These are phyloP conservation scores for Nectriaceae sp. DNA, from an alignment of 2,329 filamentous ascomycete genomes.

Conservation along the genomic window DNA sequence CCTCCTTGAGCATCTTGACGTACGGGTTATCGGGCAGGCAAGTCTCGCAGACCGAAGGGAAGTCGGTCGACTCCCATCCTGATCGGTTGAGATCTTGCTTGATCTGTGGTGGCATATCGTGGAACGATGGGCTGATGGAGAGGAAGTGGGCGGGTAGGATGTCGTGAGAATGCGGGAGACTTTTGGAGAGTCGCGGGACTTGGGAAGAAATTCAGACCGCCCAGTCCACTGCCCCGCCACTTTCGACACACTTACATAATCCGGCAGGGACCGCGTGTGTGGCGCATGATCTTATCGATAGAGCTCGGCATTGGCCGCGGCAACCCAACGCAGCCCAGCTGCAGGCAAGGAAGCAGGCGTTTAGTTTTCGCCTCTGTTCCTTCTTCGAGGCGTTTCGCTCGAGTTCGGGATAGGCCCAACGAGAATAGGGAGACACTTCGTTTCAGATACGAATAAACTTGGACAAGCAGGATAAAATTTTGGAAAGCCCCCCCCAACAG, in stretches of 20 bases:
- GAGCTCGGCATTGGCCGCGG: conserved; percentile 9
- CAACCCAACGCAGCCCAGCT: conserved; percentile 7
- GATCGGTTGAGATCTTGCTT: conserved; percentile 95
- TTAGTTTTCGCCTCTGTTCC: neutral
- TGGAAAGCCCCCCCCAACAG: too few relatives aligned
- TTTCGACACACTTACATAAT: neutral
- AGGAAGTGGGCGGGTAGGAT: conserved; percentile 16
- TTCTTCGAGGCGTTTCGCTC: neutral
- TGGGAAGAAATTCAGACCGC: neutral
- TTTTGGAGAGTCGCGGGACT: neutral
- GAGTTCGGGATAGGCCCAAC: too few relatives aligned
- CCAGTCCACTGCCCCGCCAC: neutral
- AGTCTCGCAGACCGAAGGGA: conserved; percentile 86
- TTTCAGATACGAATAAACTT: too few relatives aligned
- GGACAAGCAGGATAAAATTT: too few relatives aligned
- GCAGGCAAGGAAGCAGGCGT: conserved; percentile 2
- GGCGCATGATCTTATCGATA: conserved; percentile 21
- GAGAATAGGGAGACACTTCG: too few relatives aligned
- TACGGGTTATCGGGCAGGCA: conserved; percentile 96
- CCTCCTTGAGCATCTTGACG: conserved; percentile 98
- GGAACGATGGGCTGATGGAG: conserved; percentile 19
- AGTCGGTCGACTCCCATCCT: conserved; percentile 93
- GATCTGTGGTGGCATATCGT: conserved; percentile 80
- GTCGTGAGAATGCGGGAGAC: conserved; percentile 16
- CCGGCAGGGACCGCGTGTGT: conserved; percentile 13